phyloP scores from a whole-genome alignment of 768 basidiomycete genomes.

The Termitomyces sp. region DNA sequence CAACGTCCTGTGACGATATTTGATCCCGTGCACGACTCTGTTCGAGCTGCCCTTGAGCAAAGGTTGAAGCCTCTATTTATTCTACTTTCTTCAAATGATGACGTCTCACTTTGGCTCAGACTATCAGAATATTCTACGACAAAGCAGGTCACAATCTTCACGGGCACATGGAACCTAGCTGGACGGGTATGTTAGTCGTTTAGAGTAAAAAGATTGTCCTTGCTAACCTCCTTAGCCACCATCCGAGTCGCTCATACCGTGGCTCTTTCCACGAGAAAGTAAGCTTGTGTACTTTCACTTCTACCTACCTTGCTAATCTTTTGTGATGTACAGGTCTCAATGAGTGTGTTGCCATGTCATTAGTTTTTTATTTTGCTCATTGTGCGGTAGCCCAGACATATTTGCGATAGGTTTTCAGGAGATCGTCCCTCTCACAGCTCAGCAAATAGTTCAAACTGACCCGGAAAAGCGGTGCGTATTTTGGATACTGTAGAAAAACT shows the following conservation, averaged over 20 bases:
- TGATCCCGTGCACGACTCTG: slow-evolving; percentile 90
- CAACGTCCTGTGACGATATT: slow-evolving; percentile 89
- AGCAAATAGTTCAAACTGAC: slow-evolving; percentile 94
- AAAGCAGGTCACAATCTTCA: slow-evolving; percentile 69
- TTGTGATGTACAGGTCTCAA: neutral
- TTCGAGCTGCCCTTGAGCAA: slow-evolving; percentile 65
- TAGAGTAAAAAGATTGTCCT: neutral
- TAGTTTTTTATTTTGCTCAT: slow-evolving; percentile 6
- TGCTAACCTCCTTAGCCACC: slow-evolving; percentile 44
- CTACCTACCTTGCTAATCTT: neutral
- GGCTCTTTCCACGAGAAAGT: slow-evolving; percentile 88
- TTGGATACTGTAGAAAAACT: neutral
- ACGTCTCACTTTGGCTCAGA: slow-evolving; percentile 31
- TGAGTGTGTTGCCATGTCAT: slow-evolving; percentile 36
- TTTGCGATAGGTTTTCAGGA: slow-evolving; percentile 94
- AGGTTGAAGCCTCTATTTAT: slow-evolving; percentile 45
- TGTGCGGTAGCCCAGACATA: slow-evolving; percentile 68
- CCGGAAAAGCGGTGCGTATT: slow-evolving; percentile 78
- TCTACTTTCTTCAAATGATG: neutral
- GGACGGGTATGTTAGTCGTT: slow-evolving; percentile 56
- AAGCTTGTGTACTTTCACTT: slow-evolving; percentile 21
- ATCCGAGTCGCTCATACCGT: slow-evolving; percentile 79
- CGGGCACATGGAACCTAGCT: slow-evolving; percentile 96
- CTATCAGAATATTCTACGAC: slow-evolving; percentile 81
- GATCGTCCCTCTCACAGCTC: slow-evolving; percentile 96